Percentiles rank a stretch among this genome's conserved stretches.
These are phyloP conservation scores for Phycomyces blakesleeanus DNA, from an alignment of 192 early-diverging fungal genomes.

Conservation along the genomic window DNA sequence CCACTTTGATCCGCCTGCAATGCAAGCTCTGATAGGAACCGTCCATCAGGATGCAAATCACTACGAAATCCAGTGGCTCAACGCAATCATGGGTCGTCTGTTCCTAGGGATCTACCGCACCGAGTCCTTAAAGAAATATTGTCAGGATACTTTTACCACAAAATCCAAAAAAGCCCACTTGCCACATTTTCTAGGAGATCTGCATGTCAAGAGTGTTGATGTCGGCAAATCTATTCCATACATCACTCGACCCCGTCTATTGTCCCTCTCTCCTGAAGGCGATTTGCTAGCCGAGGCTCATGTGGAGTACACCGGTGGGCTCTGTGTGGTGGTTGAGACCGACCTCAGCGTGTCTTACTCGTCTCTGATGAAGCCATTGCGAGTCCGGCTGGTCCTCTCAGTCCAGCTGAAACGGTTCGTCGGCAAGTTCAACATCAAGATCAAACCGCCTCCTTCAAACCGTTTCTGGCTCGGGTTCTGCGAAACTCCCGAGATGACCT, in stretches of 20 bases:
- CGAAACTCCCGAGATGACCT: conserved; percentile 67
- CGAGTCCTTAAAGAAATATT: conserved; percentile 21
- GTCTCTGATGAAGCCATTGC: conserved; percentile 56
- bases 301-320: conserved; percentile 78
- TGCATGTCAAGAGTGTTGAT: conserved; percentile 69
- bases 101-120: conserved; percentile 71
- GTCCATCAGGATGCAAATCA: conserved; percentile 52
- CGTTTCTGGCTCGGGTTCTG: conserved; percentile 86
- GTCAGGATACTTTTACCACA: conserved; percentile 46
- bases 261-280: conserved; percentile 63
- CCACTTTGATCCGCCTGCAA: conserved; percentile 38
- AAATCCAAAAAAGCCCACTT: conserved; percentile 59
- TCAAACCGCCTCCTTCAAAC: conserved; percentile 78
- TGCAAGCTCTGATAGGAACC: conserved; percentile 35
- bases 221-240: conserved; percentile 77
- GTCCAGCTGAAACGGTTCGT: conserved; percentile 67
- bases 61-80: conserved; percentile 66
- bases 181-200: conserved; percentile 71
- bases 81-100: conserved; percentile 74
- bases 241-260: conserved; percentile 70
- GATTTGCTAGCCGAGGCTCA: conserved; percentile 72
- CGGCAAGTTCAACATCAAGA: conserved; percentile 71
- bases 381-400: conserved; percentile 74
- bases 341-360: conserved; percentile 52
- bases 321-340: conserved; percentile 69